Evolutionary conservation across 2,329 filamentous ascomycete genomes (phyloP), one percentile per base, ranked within the genome.

Genomic region (Arthrobotrys sphaeroides): DNA sequence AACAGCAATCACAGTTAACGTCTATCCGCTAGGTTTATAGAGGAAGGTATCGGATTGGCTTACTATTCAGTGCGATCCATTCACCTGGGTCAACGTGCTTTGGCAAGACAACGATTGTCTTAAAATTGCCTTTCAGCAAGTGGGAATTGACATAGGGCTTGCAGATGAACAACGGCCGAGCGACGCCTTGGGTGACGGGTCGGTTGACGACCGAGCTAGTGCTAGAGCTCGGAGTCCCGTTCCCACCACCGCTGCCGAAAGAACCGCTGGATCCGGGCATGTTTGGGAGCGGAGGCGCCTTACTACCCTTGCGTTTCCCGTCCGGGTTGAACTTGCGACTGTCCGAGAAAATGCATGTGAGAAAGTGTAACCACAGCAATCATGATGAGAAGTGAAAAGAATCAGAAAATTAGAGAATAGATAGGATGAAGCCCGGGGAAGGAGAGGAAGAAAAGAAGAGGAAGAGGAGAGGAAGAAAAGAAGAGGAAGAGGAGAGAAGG

Each of bases 51-150:
- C 5, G 5, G n/a, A n/a, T 6, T 47, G 57, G 80, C 84, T 81
- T 86, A 96, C 94, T 90, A 86, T 97, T 94, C 83, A 97, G 93
- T 77, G 94, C 94, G 79, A 97, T 87, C 94, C 94, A 98, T 83
- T 98, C 94, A 78, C 93, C 94, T 81, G 93, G 89, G 81, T 97
- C 94, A 49, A 97, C 92, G 68, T 95, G 94, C 85, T 94, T 94
- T 20, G 94, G 94, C 81, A 94, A 91, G 57, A 93, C 93, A 80
- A 94, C 96, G 73, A 98, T 84, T 9, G 94, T 97, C 90, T 97
- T 93, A 82, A 98, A 97, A 84, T 97, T 98, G 73, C 94, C 94
- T 85, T 94, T 96, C 81, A 97, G 78, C 13, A 80, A 68, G 36
- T 79, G 78, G 12, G 78, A 77, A 20, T 79, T 80, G 80, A 81